phyloP scores from a whole-genome alignment of 768 basidiomycete genomes.

The Auriscalpium microsporum region DNA sequence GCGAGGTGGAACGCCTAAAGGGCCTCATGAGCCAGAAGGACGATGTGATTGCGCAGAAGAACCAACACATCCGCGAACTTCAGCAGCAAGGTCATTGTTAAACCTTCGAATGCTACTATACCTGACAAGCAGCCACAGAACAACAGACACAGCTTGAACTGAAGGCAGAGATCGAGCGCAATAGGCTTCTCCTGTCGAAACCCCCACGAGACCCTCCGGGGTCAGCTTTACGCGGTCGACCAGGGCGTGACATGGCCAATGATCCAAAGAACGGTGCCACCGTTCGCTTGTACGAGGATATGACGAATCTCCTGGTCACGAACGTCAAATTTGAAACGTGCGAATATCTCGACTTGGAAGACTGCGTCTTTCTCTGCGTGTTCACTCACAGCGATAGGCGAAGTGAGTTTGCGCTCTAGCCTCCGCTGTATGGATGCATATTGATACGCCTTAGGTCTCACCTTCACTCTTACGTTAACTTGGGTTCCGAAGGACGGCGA shows the following conservation, averaged over 20 bases:
- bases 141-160: constrained; percentile 45
- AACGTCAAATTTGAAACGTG: constrained; percentile 44
- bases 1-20: constrained; percentile 39
- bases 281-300: constrained; percentile 75
- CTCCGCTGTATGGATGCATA: background rate
- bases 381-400: constrained; percentile 38
- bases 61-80: constrained; percentile 38
- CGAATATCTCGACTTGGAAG: constrained; percentile 39
- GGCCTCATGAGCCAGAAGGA: constrained; percentile 36
- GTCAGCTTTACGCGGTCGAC: constrained; percentile 27
- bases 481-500: constrained; percentile 17
- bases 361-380: constrained; percentile 57
- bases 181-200: constrained; percentile 30
- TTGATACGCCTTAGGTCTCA: constrained; percentile 23
- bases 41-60: constrained; percentile 32
- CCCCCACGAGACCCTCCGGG: constrained; percentile 33
- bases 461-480: constrained; percentile 30
- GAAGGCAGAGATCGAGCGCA: constrained; percentile 54
- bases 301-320: constrained; percentile 70
- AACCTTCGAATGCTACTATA: background rate
- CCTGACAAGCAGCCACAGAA: constrained; percentile 28
- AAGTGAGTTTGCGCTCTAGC: constrained; percentile 1
- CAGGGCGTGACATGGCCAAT: constrained; percentile 28
- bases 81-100: constrained; percentile 39
- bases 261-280: constrained; percentile 54